phyloP scores from a whole-genome alignment of 805 yeast genomes.

The Starmerella etchellsii region DNA sequence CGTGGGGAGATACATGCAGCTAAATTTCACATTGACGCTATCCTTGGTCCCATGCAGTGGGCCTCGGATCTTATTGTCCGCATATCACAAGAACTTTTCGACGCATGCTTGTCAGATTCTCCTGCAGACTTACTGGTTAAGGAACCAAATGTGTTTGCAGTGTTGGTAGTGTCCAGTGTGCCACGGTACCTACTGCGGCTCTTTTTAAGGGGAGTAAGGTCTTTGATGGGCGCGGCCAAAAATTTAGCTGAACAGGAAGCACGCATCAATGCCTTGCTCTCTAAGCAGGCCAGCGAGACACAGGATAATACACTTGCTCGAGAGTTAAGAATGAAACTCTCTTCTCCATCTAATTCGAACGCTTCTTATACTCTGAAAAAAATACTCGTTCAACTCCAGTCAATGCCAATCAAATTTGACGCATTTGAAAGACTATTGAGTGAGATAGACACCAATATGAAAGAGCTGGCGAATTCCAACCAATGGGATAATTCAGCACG shows the following conservation, averaged over 20 bases:
- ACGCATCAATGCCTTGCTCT: slow-evolving; percentile 13
- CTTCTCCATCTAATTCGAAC: slow-evolving; percentile 5
- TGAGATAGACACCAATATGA: slow-evolving; percentile 16
- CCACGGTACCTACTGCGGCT: slow-evolving; percentile 28
- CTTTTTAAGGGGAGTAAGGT: slow-evolving; percentile 29
- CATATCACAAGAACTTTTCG: slow-evolving; percentile 51
- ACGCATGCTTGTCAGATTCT: slow-evolving; percentile 16
- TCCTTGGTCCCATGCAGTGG: slow-evolving; percentile 77
- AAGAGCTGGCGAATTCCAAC: slow-evolving; percentile 14
- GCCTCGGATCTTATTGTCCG: slow-evolving; percentile 63
- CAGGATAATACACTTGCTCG: slow-evolving; percentile 20
- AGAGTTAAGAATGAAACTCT: slow-evolving; percentile 16
- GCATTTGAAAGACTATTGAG: slow-evolving; percentile 17
- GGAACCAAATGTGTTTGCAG: slow-evolving; percentile 21
- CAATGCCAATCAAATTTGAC: slow-evolving; percentile 17
- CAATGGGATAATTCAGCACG: neutral
- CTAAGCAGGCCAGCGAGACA: slow-evolving; percentile 23
- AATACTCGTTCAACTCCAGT: slow-evolving; percentile 11
- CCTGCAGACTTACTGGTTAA: slow-evolving; percentile 3
- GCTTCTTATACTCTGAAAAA: slow-evolving; percentile 17
- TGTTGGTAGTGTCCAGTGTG: slow-evolving; percentile 28
- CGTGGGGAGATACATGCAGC: slow-evolving; percentile 26
- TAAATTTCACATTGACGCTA: slow-evolving; percentile 22
- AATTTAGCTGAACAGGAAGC: slow-evolving; percentile 13
- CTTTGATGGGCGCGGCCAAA: slow-evolving; percentile 20